Evolutionary conservation across 2,329 filamentous ascomycete species (phyloP), one percentile per base, ranked within the genome.

Genomic region (Aciculosporium take): DNA sequence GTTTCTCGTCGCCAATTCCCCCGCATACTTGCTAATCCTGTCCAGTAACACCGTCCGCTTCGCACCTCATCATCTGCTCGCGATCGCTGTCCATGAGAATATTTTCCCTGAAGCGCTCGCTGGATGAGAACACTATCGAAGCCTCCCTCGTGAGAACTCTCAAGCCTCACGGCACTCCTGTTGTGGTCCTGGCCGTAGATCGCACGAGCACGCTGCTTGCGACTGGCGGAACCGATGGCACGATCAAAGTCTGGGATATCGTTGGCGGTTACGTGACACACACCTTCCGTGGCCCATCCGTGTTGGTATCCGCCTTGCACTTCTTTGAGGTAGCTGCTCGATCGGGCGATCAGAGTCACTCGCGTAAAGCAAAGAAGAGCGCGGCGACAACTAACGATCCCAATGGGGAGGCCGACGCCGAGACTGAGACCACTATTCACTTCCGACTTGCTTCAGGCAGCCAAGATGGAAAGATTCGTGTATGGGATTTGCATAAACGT

Each of bases 191-290:
- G 12, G 79, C 85, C 1, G 78, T 91, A 46, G 91, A 98, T 58
- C 72, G 76, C 41, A 94, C 88, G 1, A 83, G 88, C 54, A 94
- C 89, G 2, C 68, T 98, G 10, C 70, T 98, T 33, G 91, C 88
- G 13, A 96, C 89, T 13, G 91, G 93, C 47, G 85, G 84, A 37
- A 88, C 91, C 3, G 91, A 98, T 56, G 91, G 91, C 20, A 76
- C 83, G 1, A 84, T 96, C 53, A 98, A 98, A 61, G 81, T 98
- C 40, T 98, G 89, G 89, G 91, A 98, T 62, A 86, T 98, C 45
- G 70, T 72, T 38, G 85, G 81, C 34, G 91, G 91, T 18, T 96
- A 84, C 60, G 79, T 87, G 25, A 98, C 93, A 23, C 91, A 98
- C 61, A 94, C 86, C 0, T 94, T 98, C 61, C 83, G 89, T 51